phyloP scores from a whole-genome alignment of 306 rosid genomes.

The Ormosia semicastrata region DNA sequence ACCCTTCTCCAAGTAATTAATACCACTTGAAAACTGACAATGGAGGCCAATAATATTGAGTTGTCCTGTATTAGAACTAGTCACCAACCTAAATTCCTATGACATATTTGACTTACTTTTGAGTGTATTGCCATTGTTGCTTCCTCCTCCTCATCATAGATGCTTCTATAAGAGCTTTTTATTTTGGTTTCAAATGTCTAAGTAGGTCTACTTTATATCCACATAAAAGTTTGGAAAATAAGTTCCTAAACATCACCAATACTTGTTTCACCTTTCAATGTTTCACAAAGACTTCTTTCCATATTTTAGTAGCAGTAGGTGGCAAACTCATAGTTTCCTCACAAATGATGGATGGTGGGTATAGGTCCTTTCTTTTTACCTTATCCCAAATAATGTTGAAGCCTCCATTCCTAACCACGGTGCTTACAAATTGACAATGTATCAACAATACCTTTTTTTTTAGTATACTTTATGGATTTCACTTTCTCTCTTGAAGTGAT shows the following conservation, averaged over 20 bases:
- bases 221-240: not conserved
- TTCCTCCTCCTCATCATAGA: not conserved
- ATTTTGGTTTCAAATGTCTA: not conserved
- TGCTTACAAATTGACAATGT: not conserved
- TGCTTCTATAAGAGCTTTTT: not conserved
- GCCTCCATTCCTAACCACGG: not conserved
- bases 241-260: not conserved
- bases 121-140: slow-evolving; percentile 1
- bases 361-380: not conserved
- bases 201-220: not conserved
- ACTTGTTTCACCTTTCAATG: slow-evolving; percentile 25
- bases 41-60: slow-evolving; percentile 50
- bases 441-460: not conserved
- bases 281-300: not conserved
- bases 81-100: slow-evolving; percentile 49
- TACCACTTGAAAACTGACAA: slow-evolving; percentile 12
- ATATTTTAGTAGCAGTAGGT: not conserved
- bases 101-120: slow-evolving; percentile 26
- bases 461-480: no score
- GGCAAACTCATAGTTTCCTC: not conserved
- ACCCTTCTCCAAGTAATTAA: slow-evolving; percentile 35
- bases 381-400: not conserved
- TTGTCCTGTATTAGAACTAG: slow-evolving; percentile 25
- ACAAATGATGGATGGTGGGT: not conserved
- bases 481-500: no score